Conservation (phyloP, 225 moss, liverwort and hornwort genomes). For the Sphagnum tenellum region DNA sequence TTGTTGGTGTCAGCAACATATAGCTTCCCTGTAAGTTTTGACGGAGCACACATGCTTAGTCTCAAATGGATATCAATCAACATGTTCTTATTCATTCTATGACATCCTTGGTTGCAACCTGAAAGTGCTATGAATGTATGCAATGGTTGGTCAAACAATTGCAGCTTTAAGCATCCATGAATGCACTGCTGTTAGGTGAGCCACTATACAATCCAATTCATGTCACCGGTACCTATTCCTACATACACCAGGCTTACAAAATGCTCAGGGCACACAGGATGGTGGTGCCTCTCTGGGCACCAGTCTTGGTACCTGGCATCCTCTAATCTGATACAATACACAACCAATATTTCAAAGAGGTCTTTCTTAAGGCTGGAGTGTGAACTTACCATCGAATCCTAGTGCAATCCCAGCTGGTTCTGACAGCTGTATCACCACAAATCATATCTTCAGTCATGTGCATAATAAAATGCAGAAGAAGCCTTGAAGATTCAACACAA, state of each 20-base stretch:
- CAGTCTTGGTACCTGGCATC: too few relatives aligned
- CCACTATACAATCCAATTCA: too few relatives aligned
- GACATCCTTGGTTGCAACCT: background rate
- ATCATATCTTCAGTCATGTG: background rate
- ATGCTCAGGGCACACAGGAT: background rate
- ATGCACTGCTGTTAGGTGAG: too few relatives aligned
- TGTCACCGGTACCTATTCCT: background rate
- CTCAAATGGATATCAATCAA: background rate
- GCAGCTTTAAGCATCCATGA: too few relatives aligned
- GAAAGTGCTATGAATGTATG: background rate
- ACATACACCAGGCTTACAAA: background rate
- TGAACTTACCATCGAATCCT: slow-evolving; percentile 58
- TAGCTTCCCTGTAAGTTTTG: slow-evolving; percentile 45
- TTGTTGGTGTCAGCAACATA: slow-evolving; percentile 97
- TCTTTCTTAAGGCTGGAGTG: too few relatives aligned
- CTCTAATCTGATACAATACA: too few relatives aligned
- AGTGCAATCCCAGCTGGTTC: slow-evolving; percentile 94
- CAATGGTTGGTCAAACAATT: too few relatives aligned
- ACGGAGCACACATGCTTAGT: background rate
- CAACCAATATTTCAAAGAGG: too few relatives aligned
- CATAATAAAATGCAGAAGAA: background rate
- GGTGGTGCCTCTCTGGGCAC: too few relatives aligned
- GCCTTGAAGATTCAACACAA: background rate
- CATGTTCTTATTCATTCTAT: too few relatives aligned
- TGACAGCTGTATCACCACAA: slow-evolving; percentile 50